Evolutionary conservation across 1,284 basidiomycete species (phyloP).

Genomic region (Moesziomyces globuligerus): DNA sequence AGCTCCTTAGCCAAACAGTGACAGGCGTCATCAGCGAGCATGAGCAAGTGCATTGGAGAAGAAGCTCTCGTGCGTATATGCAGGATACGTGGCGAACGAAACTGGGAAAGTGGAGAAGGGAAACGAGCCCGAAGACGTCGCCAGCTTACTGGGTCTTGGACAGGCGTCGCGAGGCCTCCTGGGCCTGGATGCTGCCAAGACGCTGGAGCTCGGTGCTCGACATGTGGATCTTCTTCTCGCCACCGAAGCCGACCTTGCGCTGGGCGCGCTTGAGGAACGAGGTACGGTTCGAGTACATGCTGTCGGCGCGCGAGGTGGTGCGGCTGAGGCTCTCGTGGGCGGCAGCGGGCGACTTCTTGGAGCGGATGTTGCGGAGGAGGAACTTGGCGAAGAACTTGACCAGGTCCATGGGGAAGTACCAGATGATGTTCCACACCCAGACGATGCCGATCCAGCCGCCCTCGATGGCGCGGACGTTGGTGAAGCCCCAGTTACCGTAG

Average conservation of each 20-base stretch:
- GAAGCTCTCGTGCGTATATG: constrained; percentile 13
- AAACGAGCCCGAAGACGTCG: not conserved
- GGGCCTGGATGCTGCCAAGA: constrained; percentile 84
- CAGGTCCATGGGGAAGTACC: constrained; percentile 92
- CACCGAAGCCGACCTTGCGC: constrained; percentile 84
- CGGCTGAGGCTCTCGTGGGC: constrained; percentile 79
- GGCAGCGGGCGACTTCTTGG: constrained; percentile 69
- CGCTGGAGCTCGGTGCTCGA: constrained; percentile 78
- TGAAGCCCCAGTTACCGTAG: constrained; percentile 74
- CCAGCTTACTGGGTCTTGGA: constrained; percentile 71
- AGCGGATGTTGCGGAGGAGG: constrained; percentile 68
- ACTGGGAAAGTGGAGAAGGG: constrained; percentile 1
- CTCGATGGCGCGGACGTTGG: constrained; percentile 48
- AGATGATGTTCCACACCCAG: constrained; percentile 81
- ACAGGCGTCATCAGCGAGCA: not conserved
- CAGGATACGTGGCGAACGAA: constrained; percentile 1
- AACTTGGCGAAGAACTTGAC: constrained; percentile 93
- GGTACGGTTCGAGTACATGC: constrained; percentile 90
- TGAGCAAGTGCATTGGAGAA: constrained; percentile 5
- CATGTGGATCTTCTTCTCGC: constrained; percentile 76
- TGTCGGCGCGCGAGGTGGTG: constrained; percentile 89
- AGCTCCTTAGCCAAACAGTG: not conserved
- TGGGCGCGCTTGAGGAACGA: constrained; percentile 86
- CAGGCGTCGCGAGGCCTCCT: constrained; percentile 78
- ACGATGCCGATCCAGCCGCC: constrained; percentile 93